Base-by-base conservation (phyloP, 2,329 filamentous ascomycete genomes). In the Colletotrichum sp. region DNA sequence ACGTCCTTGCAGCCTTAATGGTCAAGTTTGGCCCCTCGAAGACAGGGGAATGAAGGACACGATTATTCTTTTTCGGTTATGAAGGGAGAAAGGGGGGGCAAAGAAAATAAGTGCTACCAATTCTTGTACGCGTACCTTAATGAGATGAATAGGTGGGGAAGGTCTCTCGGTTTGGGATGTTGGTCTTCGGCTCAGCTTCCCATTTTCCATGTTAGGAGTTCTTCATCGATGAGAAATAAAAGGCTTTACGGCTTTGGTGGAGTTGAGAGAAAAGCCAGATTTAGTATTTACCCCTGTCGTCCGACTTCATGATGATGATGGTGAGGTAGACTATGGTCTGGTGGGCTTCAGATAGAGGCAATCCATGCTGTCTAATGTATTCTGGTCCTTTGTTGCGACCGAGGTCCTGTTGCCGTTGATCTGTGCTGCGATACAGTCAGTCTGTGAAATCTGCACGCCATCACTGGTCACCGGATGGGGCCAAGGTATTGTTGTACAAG, bases 91-190 rank as follows among this genome's bases (percentile, higher is more conserved):
- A 59, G 71, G 63, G 60, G 60, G 70, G 76, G n/a, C 60, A 62
- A 70, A 71, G 52, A 62, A 70, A 73, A 74, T 76, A 55, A 72
- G 72, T 78, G 75, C 77, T 78, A 77, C 66, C 75, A 78, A 75
- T 73, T 78, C 77, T 77, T 78, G 77, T 77, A 78, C 75, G 77
- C 77, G 75, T 78, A 76, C 69, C 69, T 78, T 77, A 77, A 77
- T 76, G 77, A 78, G 71, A 77, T 72, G 68, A 68, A 44, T 72
- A 52, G 52, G 73, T 52, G 68, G 69, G 30, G 52, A 64, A 32
- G 36, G 66, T 64, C 64, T 69, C 66, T 68, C 52, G 69, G 65
- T 70, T 55, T 65, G 63, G 57, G 63, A 64, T 18, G 57, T 62
- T 39, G 30, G 32, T 68, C 66, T 28, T 75, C 62, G n/a, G 59